Base-by-base conservation (phyloP, 2,329 filamentous ascomycete genomes). In the Keithomyces neogunnii region DNA sequence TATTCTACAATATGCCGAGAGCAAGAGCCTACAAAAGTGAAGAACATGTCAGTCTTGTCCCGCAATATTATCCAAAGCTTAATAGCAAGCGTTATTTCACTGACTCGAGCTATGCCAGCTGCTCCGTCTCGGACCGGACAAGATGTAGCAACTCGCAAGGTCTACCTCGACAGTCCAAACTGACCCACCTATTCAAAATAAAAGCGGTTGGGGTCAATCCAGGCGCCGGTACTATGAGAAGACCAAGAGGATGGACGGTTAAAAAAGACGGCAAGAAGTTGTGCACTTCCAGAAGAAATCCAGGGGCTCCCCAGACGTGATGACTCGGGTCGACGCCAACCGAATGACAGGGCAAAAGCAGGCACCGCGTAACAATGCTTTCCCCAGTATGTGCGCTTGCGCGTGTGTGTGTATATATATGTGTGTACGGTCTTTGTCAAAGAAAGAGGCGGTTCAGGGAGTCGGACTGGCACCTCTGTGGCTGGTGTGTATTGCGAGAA, bases 401-500 rank as follows among this genome's bases (percentile, higher is more conserved):
- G 19, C 19, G 19, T 19, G 19, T 1, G 19, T 19, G 19, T 19
- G 19, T 19, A 19, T 19, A 19, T 19, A 19, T 38, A 9, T 29
- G 45, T 49, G 40, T 26, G 42, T 45, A 29, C 8, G 33, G 42
- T 30, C 31, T 42, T 26, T n/a, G 43, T 44, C 39, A 7, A 43
- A 35, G 29, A 46, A 40, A 38, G 46, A 19, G 19, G 19, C 19
- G 38, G 33, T 13, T 52, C 30, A 32, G 46, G 39, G 30, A 31
- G 31, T 38, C 35, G 40, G 35, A 46, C 47, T 19, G 28, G 38
- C 46, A 33, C 33, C 40, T 11, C 39, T 43, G 50, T 49, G 50
- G 46, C 46, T 49, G 46, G 46, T 35, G 35, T 40, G 46, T 51
- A 45, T 52, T 33, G 50, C 45, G 28, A 45, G 46, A 42, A 32